These are phyloP conservation scores for Zygnema circumcarinatum DNA, from an alignment of 139 green algal species.

Conservation along the genomic window DNA sequence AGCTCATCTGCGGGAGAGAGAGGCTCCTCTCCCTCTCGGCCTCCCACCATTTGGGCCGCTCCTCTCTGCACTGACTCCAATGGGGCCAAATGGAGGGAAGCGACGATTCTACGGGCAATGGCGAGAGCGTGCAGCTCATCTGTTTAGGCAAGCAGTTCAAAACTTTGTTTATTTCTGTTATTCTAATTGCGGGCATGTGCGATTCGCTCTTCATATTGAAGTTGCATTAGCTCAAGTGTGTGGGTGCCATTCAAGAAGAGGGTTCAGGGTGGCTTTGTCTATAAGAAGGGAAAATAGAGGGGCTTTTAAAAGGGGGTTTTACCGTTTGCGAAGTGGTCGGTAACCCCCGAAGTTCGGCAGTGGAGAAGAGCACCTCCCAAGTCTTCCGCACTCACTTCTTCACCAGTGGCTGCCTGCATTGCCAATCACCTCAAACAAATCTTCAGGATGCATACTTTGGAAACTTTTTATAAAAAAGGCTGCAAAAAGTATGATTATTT, in stretches of 20 bases:
- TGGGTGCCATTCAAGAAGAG: neutral
- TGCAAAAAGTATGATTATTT: too few relatives aligned
- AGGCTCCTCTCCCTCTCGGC: conserved; percentile 72
- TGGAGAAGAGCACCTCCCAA: conserved; percentile 89
- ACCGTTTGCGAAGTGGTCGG: conserved; percentile 56
- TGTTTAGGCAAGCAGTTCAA: conserved; percentile 51
- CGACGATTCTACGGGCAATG: conserved; percentile 78
- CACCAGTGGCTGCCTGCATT: conserved; percentile 81
- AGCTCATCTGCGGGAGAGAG: conserved; percentile 74
- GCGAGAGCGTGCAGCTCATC: conserved; percentile 83
- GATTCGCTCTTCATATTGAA: too few relatives aligned
- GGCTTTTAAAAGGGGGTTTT: neutral
- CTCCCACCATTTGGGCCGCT: neutral
- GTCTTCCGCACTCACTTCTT: conserved; percentile 89
- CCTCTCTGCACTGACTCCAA: conserved; percentile 12
- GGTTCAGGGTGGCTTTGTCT: neutral
- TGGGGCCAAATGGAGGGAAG: conserved; percentile 6
- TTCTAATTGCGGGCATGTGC: neutral
- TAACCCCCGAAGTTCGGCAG: conserved; percentile 74
- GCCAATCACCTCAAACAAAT: conserved; percentile 32
- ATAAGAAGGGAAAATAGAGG: neutral
- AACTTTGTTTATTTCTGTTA: neutral
- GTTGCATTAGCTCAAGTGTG: too few relatives aligned
- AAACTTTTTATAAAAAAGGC: neutral
- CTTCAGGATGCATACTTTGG: too few relatives aligned